A percentile compares a stretch with the other conserved stretches of the same genome.
These are phyloP conservation scores for Aspergillus uvarum DNA, from an alignment of 2,329 filamentous ascomycete genomes.

Conservation along the genomic window DNA sequence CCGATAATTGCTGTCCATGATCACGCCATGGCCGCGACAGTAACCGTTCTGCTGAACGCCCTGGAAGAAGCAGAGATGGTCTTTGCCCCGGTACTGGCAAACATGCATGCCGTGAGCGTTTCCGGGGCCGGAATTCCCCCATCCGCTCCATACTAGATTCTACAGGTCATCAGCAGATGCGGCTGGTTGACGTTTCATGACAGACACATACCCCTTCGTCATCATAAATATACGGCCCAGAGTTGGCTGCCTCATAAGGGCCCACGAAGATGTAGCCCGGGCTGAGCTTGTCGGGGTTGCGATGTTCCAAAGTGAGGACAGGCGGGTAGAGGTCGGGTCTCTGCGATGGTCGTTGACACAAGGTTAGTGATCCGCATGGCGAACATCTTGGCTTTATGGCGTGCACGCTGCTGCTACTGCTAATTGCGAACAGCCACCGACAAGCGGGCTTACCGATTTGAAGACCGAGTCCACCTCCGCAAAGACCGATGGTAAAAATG, in stretches of 20 bases:
- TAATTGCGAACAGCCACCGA: background rate
- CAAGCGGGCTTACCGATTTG: constrained; percentile 34
- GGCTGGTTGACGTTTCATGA: background rate
- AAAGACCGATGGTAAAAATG: constrained; percentile 15
- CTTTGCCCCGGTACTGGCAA: constrained; percentile 49
- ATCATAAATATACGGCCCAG: constrained; percentile 54
- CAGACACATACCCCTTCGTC: constrained; percentile 43
- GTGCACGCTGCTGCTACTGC: background rate
- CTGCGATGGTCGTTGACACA: constrained; percentile 20
- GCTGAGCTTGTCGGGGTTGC: constrained; percentile 33
- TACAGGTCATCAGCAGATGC: constrained; percentile 18
- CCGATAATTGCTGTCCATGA: constrained; percentile 52
- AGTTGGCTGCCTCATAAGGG: constrained; percentile 50
- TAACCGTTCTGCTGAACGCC: constrained; percentile 54
- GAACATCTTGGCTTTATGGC: constrained; percentile 10
- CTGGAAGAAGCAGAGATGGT: constrained; percentile 55
- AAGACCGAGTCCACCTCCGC: constrained; percentile 36
- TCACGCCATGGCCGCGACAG: constrained; percentile 53
- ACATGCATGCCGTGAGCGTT: constrained; percentile 51
- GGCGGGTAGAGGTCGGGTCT: constrained; percentile 43
- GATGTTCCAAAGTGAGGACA: constrained; percentile 32
- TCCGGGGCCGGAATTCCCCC: constrained; percentile 50
- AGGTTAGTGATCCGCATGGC: constrained; percentile 1
- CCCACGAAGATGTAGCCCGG: constrained; percentile 54
- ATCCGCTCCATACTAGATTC: constrained; percentile 54